Conservation (phyloP, 2,329 filamentous ascomycete genomes). For the Emmonsiellopsis sp. region DNA sequence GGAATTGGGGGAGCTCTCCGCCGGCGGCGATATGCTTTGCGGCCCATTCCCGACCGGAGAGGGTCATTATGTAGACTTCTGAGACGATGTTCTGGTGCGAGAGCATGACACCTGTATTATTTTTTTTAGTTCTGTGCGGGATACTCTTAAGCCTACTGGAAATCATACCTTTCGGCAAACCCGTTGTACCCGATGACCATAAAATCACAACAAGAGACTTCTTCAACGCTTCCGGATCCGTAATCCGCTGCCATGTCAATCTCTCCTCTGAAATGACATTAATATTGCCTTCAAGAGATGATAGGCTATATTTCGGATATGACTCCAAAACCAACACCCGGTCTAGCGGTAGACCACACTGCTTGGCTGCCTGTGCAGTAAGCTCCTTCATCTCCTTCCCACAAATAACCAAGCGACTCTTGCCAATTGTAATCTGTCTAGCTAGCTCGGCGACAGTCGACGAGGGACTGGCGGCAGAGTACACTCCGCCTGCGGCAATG, state of each 20-base stretch:
- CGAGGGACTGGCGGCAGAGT: conserved; percentile 1
- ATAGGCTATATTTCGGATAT: background rate
- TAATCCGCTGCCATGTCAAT: conserved; percentile 1
- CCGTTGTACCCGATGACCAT: conserved; percentile 2
- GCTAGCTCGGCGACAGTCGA: conserved; percentile 1
- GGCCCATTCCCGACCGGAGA: background rate
- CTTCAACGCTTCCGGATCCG: background rate
- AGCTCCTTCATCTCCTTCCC: conserved; percentile 2
- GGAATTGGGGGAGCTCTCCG: background rate
- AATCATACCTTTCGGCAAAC: background rate
- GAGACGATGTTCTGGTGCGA: conserved; percentile 1
- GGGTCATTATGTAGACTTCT: background rate
- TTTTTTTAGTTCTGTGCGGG: background rate
- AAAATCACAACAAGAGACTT: background rate
- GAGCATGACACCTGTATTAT: conserved; percentile 1
- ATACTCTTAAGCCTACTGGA: background rate
- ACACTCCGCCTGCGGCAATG: conserved; percentile 2
- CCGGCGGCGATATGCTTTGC: conserved; percentile 1
- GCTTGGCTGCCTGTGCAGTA: background rate
- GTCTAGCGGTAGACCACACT: background rate
- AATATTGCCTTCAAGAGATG: background rate
- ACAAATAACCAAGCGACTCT: conserved; percentile 1
- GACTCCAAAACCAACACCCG: conserved; percentile 2
- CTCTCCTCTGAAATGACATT: background rate
- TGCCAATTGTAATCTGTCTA: conserved; percentile 1